Base-by-base conservation (phyloP, 306 rosid genomes). In the Medicago arabica region DNA sequence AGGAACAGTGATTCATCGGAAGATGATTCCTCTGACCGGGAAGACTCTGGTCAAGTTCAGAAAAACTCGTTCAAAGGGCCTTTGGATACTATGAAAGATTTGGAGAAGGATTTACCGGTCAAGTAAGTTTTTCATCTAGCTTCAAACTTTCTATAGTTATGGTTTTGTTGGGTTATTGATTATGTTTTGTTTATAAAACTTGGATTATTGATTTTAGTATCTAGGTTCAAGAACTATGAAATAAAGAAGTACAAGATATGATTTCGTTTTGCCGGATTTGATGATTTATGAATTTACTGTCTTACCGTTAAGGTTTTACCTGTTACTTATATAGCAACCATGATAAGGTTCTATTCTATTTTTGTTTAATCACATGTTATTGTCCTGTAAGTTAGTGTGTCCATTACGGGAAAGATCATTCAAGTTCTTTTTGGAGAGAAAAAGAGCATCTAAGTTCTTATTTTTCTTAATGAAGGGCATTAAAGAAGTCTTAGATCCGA, bases 51-150 rank as follows among this genome's bases (percentile, higher is more conserved):
- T n/a, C n/a, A n/a, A n/a, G 65, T 21, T 51, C 90, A 86, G 87
- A 88, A 83, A 84, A 89, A 87, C 87, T 83, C 85, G 8, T 78
- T 67, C 65, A 89, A 87, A 80, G 89, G 89, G 15, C 88, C 93
- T 9, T 71, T 92, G 78, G 97, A 88, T 67, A 82, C 88, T 72
- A 78, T 92, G 38, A 85, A 85, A 31, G 89, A 72, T 82, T 84
- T 92, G 9, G 90, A 86, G 76, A 80, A 86, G 14, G 96, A 77
- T 77, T 88, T 92, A n/a, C 97, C 96, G 0, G 66, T 83, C 80
- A 92, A 89, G 96, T 92, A 74, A 44, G 93, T 76, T 39, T 25
- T 72, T 71, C 69, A 0, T 40, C 28, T 46, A 63, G 28, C 28
- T 85, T 51, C 3, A 11, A 65, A 19, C 57, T 76, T 80, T 31